A percentile compares a stretch with the other conserved stretches of the same genome.
Evolutionary conservation across 345 rosid genomes (phyloP).

Genomic region (Moricandia arvensis): DNA sequence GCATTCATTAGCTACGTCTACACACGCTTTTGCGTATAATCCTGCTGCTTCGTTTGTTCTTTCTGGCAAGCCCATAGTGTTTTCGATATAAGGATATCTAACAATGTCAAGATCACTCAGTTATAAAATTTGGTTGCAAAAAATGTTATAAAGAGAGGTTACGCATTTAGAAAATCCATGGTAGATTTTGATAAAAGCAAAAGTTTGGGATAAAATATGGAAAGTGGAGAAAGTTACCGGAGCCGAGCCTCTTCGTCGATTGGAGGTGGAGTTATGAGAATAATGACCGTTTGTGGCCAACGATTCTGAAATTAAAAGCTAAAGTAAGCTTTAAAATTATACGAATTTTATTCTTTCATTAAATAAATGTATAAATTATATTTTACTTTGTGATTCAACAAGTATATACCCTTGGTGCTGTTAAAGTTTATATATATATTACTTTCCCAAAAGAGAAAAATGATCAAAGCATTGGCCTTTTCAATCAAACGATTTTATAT

Average conservation of each 20-base stretch:
- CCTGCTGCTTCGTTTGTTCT: slow-evolving; percentile 91
- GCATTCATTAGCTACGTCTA: slow-evolving; percentile 52
- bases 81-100: slow-evolving; percentile 72
- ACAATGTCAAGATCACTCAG: neutral
- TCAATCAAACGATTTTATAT: neutral
- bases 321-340: neutral
- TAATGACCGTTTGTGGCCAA: slow-evolving; percentile 58
- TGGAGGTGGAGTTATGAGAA: slow-evolving; percentile 89
- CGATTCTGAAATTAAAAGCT: slow-evolving; percentile 44
- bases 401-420: neutral
- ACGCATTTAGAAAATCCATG: neutral
- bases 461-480: neutral
- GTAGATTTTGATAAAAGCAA: neutral
- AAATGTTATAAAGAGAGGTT: neutral
- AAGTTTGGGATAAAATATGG: neutral
- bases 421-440: neutral
- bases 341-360: neutral
- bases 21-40: slow-evolving; percentile 63
- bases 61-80: slow-evolving; percentile 64
- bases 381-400: neutral
- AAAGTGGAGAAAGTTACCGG: slow-evolving; percentile 36
- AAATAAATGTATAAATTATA: neutral
- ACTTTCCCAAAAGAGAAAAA: neutral
- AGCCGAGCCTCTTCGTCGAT: slow-evolving; percentile 85
- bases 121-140: neutral